Evolutionary conservation across 2,329 filamentous ascomycete species (phyloP), one percentile per base, ranked within the genome.

Genomic region (Fusarium caatingaense): DNA sequence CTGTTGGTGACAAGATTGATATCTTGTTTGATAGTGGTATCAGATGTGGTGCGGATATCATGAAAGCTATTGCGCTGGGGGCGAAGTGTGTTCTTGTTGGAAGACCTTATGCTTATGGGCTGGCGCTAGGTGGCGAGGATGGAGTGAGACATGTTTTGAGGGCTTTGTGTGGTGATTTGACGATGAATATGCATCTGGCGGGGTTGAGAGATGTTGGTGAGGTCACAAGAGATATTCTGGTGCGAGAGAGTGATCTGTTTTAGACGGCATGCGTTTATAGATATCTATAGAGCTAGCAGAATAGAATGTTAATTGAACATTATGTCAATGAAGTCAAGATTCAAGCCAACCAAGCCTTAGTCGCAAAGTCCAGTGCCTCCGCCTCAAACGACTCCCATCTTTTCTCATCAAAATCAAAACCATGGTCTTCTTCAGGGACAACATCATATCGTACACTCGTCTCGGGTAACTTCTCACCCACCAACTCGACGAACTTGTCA

Each of bases 391-490:
- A 56, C 2, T 56, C 60, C 73, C 73, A 75, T 5, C 20, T 66
- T 6, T 41, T 60, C 32, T 65, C 59, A 9, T 69, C 55, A 20
- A 66, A 61, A 8, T 76, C 72, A 37, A 75, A 76, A 1, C 51
- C 73, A n/a, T 76, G 73, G 10, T 74, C 73, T 15, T 72, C 45
- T 0, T 71, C 71, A 15, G 58, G 51, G 4, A 66, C 64, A 0
- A 64, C 21, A 13, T 76, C 73, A 11, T 60, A 69, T 18, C 73
- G 25, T 8, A 76, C 11, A 4, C 3, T 23, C 1, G 60, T 68
- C 23, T 68, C 25, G 0, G 73, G 71, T 1, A 66, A 27, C 4
- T 30, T 60, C 30, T 69, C 28, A 2, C 42, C 25, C 1, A 72
- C 20, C 1, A 71, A 21, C 4, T 66, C 30, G 6, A 58, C 56